These are phyloP conservation scores for Hanseniaspora meyeri DNA, from an alignment of 805 yeast species.

Conservation along the genomic window DNA sequence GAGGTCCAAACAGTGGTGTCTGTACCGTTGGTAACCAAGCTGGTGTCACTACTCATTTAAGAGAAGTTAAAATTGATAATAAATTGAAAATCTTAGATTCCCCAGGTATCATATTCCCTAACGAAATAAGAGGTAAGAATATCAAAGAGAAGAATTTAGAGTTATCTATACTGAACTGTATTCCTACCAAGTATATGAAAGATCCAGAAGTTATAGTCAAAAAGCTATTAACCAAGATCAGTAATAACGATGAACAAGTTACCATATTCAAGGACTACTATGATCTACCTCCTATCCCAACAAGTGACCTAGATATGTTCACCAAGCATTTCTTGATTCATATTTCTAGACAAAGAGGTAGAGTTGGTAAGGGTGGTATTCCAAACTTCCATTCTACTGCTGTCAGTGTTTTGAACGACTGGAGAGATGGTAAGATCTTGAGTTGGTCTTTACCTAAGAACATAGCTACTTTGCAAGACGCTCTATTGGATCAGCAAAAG, in stretches of 20 bases:
- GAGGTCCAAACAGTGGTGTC: conserved; percentile 51
- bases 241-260: conserved; percentile 65
- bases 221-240: conserved; percentile 59
- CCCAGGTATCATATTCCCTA: conserved; percentile 95
- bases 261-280: conserved; percentile 62
- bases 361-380: conserved; percentile 84
- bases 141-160: conserved; percentile 73
- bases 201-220: conserved; percentile 80
- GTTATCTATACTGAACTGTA: conserved; percentile 71
- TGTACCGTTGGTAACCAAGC: conserved; percentile 98
- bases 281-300: conserved; percentile 68
- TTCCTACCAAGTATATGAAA: conserved; percentile 71
- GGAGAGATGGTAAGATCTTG: conserved; percentile 90
- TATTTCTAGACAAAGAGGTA: conserved; percentile 83
- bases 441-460: conserved; percentile 79
- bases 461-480: conserved; percentile 30
- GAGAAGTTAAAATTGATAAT: conserved; percentile 86
- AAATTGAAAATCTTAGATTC: conserved; percentile 83
- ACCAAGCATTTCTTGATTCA: conserved; percentile 80
- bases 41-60: conserved; percentile 84
- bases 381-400: conserved; percentile 86
- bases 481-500: conserved; percentile 20
- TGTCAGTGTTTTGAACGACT: conserved; percentile 68
- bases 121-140: conserved; percentile 39
- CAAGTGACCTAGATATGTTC: conserved; percentile 58